These are phyloP conservation scores for Mycena epipterygia DNA, from an alignment of 768 basidiomycete species.

Conservation along the genomic window DNA sequence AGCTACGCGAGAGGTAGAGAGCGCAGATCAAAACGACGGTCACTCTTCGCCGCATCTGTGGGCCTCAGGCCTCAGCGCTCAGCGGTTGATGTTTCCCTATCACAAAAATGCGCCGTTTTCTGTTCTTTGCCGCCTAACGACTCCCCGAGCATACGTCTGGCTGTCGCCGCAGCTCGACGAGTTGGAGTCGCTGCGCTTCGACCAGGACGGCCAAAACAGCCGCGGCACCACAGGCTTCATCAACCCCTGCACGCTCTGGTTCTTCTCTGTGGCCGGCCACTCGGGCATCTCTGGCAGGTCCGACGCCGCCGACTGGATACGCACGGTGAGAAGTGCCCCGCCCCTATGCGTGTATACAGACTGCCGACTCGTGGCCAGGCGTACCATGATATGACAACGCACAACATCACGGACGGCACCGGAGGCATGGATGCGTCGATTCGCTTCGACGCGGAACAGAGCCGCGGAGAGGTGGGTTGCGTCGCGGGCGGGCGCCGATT, in stretches of 20 bases:
- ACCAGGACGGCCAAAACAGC: neutral
- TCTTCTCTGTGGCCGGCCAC: neutral
- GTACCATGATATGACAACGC: constrained; percentile 45
- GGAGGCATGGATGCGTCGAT: constrained; percentile 47
- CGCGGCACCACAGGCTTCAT: neutral
- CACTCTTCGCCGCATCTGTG: no score
- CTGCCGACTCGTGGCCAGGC: constrained; percentile 21
- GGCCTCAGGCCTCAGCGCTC: no score
- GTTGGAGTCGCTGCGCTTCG: neutral
- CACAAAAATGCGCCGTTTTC: neutral
- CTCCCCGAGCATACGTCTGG: constrained; percentile 3
- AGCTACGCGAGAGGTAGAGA: no score
- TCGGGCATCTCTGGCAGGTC: neutral
- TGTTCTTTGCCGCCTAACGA: neutral
- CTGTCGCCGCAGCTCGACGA: constrained; percentile 14
- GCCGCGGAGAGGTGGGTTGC: neutral
- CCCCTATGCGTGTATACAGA: neutral
- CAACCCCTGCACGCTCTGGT: neutral
- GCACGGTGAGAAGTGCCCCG: neutral
- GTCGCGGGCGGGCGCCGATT: neutral
- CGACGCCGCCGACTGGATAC: constrained; percentile 17
- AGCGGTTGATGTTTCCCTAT: no score
- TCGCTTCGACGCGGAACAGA: constrained; percentile 31
- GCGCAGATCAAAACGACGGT: no score
- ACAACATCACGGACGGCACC: constrained; percentile 38